Conservation (phyloP, 1,284 basidiomycete species). For the Testicularia cyperi region DNA sequence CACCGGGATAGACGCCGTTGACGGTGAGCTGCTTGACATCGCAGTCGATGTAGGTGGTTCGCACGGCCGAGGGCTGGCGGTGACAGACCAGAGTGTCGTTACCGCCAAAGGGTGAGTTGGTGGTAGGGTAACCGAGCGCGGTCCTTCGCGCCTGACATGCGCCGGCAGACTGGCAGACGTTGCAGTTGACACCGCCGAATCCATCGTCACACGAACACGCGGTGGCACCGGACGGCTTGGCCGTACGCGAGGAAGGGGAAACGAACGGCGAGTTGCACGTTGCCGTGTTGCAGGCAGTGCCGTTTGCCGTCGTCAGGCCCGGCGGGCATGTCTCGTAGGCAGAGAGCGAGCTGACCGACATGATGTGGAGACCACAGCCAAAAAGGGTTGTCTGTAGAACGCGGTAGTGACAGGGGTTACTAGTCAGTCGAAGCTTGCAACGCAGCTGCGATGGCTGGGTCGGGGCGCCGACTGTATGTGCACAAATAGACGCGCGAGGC, state of each 20-base stretch:
- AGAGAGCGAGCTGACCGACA: constrained; percentile 32
- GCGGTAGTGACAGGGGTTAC: too few species aligned
- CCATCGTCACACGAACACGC: constrained; percentile 40
- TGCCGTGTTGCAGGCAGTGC: constrained; percentile 36
- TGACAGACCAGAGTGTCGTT: constrained; percentile 40
- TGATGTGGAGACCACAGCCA: not conserved
- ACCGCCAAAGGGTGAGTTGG: constrained; percentile 14
- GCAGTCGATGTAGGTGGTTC: constrained; percentile 39
- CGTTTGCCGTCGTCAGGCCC: constrained; percentile 31
- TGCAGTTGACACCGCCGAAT: constrained; percentile 50
- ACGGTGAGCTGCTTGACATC: constrained; percentile 35
- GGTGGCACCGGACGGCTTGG: constrained; percentile 19
- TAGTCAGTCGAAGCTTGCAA: too few species aligned
- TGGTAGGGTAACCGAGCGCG: constrained; percentile 10
- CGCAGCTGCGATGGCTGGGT: too few species aligned
- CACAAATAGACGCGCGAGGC: too few species aligned
- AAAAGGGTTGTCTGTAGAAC: not conserved
- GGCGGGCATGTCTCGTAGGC: constrained; percentile 43
- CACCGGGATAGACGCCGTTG: constrained; percentile 38
- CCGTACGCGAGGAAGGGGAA: constrained; percentile 17
- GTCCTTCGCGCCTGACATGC: constrained; percentile 32
- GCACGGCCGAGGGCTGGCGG: constrained; percentile 42
- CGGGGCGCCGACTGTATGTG: too few species aligned
- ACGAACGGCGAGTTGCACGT: constrained; percentile 45
- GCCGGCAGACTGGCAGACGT: constrained; percentile 33